These are phyloP conservation scores for Colletotrichum somersetense DNA, from an alignment of 2,329 filamentous ascomycete genomes.

Conservation along the genomic window DNA sequence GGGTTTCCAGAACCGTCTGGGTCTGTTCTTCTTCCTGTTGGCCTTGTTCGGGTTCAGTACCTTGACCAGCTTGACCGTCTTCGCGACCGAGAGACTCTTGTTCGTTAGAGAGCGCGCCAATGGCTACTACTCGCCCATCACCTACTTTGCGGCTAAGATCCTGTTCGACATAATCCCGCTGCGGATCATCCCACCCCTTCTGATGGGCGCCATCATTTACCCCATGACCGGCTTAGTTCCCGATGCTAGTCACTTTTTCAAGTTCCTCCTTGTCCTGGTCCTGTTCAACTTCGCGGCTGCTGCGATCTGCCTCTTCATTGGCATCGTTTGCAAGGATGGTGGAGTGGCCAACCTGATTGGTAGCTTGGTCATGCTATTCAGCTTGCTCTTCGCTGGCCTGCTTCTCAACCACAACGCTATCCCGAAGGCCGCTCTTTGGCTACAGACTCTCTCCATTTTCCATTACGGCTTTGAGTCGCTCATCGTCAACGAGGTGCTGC, in stretches of 20 bases:
- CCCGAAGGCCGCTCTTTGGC: conserved; percentile 85
- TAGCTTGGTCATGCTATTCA: conserved; percentile 97
- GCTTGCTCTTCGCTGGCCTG: conserved; percentile 91
- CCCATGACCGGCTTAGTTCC: conserved; percentile 96
- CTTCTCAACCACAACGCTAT: conserved; percentile 96
- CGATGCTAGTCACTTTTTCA: conserved; percentile 85
- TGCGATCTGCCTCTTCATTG: conserved; percentile 94
- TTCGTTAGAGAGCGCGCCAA: conserved; percentile 96
- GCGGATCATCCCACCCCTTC: conserved; percentile 92
- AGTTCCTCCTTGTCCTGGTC: conserved; percentile 91
- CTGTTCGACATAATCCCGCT: conserved; percentile 97
- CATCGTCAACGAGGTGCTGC: conserved; percentile 96
- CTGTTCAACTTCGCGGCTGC: conserved; percentile 96
- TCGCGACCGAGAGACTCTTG: conserved; percentile 88
- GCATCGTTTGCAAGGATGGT: conserved; percentile 91
- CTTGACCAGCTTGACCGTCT: conserved; percentile 91
- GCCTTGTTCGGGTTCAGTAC: conserved; percentile 98
- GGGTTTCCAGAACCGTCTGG: conserved; percentile 96
- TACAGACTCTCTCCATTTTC: conserved; percentile 96
- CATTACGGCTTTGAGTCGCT: conserved; percentile 97
- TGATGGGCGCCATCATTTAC: conserved; percentile 96
- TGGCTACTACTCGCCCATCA: conserved; percentile 93
- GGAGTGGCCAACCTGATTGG: conserved; percentile 95
- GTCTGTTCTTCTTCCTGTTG: conserved; percentile 97
- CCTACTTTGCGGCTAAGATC: conserved; percentile 96